Evolutionary conservation across 139 green algal species (phyloP).

Genomic region (Penium margaritaceum): DNA sequence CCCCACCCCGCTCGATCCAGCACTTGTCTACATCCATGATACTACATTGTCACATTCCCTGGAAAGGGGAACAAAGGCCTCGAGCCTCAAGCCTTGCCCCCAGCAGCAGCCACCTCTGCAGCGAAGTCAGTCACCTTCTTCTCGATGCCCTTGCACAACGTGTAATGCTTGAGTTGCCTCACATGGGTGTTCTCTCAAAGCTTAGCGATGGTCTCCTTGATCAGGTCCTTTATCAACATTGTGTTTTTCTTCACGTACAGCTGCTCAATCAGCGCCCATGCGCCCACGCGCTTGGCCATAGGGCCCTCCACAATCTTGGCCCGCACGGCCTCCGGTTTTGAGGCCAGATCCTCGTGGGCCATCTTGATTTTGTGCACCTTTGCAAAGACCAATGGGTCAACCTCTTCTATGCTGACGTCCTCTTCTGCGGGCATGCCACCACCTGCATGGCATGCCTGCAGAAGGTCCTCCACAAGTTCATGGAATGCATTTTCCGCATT

Average conservation of each 20-base stretch:
- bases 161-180: conserved; percentile 71
- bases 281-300: conserved; percentile 76
- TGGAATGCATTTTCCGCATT: conserved; percentile 55
- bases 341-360: conserved; percentile 82
- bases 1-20: too few relatives aligned
- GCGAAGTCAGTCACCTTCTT: conserved; percentile 86
- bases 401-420: background rate
- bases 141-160: conserved; percentile 88
- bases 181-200: conserved; percentile 69
- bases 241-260: conserved; percentile 79
- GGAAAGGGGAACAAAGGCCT: too few relatives aligned
- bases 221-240: conserved; percentile 78
- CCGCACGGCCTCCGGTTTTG: conserved; percentile 85
- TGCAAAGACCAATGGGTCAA: conserved; percentile 57
- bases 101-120: conserved; percentile 78
- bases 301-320: conserved; percentile 91
- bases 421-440: background rate
- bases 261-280: conserved; percentile 76
- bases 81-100: too few relatives aligned
- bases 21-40: too few relatives aligned
- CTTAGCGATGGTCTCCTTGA: conserved; percentile 77
- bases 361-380: conserved; percentile 83
- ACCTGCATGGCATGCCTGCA: conserved; percentile 49
- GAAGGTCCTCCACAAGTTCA: background rate
- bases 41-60: too few relatives aligned